Base-by-base conservation (phyloP, 208 protist genomes). In the Leishmania guyanensis region DNA sequence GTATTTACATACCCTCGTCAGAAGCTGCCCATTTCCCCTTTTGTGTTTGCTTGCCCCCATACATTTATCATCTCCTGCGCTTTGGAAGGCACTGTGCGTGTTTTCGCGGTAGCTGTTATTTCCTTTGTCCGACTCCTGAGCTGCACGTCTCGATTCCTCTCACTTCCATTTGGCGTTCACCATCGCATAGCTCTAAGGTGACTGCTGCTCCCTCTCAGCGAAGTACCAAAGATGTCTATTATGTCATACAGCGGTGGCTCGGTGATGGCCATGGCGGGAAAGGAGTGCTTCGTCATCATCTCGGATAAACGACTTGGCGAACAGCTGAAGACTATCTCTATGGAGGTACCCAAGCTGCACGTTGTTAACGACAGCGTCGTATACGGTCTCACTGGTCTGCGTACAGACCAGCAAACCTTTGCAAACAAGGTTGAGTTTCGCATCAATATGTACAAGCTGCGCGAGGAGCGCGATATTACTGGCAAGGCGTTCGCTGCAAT, bases 241-340 rank as follows among this genome's bases (percentile, higher is more conserved):
- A 84, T 98, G 69, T 80, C 92, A 68, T 99, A 99, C 92, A 99
- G 99, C 87, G 99, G 99, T 70, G 98, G 97, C 78, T 98, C 98
- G 56, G 91, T 99, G 69, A 73, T 99, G 84, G 98, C 98, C 33
- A 99, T 99, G 99, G 91, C 93, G 0, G 99, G 99, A 16, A 99
- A 99, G 85, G 94, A 99, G 87, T 99, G 99, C 90, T 98, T 99
- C 72, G 99, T 99, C 10, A 99, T 99, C 79, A 98, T 99, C 26
- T 94, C 95, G 8, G 99, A 99, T 91, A 95, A 94, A 74, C 94
- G 99, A 60, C 97, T 99, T 72, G 99, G 99, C 81, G 92, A 99
- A 81, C 92, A 98, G 84, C 89, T 97, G 50, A 98, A 99, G 88
- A 99, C 98, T 0, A 97, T 99, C 39, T 95, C 94, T 5, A 99